Evolutionary conservation across 805 yeast species (phyloP), one percentile per base, ranked within the genome.

Genomic region (Zygoascus biomembranicola): DNA sequence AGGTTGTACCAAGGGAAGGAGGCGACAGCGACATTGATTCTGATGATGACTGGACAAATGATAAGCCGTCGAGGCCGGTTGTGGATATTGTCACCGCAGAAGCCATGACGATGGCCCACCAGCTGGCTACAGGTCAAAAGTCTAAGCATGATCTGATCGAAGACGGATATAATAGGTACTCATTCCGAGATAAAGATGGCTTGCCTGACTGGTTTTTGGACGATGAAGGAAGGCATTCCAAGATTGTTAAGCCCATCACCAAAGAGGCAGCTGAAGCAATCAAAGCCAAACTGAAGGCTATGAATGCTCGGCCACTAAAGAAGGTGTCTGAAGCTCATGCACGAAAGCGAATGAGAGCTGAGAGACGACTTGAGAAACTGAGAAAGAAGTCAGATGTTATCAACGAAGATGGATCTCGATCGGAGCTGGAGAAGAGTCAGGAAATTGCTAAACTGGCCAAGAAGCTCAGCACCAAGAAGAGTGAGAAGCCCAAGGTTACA

Each of bases 321-420:
- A 94, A 94, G 80, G 97, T 94, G n/a, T 79, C 87, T 61, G 99
- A 94, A 72, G 99, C 99, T 5, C 84, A 88, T 68, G 97, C 96
- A 23, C 84, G 99, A 71, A 92, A 92, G 84, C 87, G 87, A 78
- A 78, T 87, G 87, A 83, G 96, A 70, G 95, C 97, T 3, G 76
- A 85, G 62, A 81, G 84, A 66, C 81, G 96, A 66, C 73, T 92
- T 58, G 97, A 90, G 67, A 85, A 86, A 72, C 71, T 92, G 66
- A 87, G 87, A 77, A 90, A 87, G 85, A 92, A 92, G 78, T 85
- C 95, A 48, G 97, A 94, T 65, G 62, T 86, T 58, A 90, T 92
- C 67, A 86, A 86, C 64, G 99, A 90, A 43, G 96, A 92, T 67
- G 75, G 78, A 47, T 86, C 83, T 52, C 88, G 87, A 73, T 81